Conservation (phyloP, 2,329 filamentous ascomycete species). For the Penicillium expansum region DNA sequence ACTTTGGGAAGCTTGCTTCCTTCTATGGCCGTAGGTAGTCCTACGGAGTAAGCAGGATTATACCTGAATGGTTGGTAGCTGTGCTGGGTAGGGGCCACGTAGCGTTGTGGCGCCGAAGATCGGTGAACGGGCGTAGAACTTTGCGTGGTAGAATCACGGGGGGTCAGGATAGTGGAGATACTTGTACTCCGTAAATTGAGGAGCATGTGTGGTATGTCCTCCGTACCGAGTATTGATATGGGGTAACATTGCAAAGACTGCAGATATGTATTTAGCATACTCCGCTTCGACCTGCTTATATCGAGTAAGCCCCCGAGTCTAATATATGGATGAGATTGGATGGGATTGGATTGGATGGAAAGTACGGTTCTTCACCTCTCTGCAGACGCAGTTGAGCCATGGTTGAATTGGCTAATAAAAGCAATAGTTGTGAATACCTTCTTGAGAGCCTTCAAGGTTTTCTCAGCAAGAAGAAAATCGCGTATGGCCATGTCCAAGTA, state of each 20-base stretch:
- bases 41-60: neutral
- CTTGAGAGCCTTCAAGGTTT: neutral
- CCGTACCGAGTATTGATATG: neutral
- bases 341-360: too few relatives aligned
- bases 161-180: neutral
- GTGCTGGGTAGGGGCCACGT: neutral
- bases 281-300: neutral
- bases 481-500: neutral
- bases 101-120: neutral
- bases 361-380: neutral
- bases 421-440: neutral
- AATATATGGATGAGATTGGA: neutral
- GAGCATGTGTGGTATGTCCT: neutral
- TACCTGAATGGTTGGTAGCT: too few relatives aligned
- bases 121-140: neutral
- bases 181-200: neutral
- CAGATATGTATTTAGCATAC: too few relatives aligned
- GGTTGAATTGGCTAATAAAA: slow-evolving; percentile 2
- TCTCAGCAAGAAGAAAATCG: neutral
- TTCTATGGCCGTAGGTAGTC: neutral
- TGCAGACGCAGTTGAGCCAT: neutral
- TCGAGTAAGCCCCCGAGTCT: neutral
- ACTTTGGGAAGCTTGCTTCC: slow-evolving; percentile 2
- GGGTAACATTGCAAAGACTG: neutral
- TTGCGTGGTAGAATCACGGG: neutral